Evolutionary conservation across 2,329 filamentous ascomycete species (phyloP).

Genomic region (Stylonectria norvegica): DNA sequence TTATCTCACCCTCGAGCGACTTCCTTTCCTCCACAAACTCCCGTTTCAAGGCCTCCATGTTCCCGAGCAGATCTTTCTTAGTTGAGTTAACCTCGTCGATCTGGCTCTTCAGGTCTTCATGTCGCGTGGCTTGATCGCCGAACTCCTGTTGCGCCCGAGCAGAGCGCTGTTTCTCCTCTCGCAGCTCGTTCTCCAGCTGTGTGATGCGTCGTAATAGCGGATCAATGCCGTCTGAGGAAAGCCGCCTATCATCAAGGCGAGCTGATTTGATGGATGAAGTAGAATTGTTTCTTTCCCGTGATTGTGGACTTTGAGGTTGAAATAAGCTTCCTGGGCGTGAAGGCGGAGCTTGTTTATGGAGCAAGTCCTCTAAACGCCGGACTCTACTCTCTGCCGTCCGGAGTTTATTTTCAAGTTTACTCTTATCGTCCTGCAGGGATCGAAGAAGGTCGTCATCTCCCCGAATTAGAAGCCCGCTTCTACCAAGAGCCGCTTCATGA

Average conservation of each 20-base stretch:
- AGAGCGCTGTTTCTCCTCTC: constrained; percentile 66
- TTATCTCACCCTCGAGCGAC: constrained; percentile 76
- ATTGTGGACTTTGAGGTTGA: constrained; percentile 44
- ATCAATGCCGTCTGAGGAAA: constrained; percentile 47
- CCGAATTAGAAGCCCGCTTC: constrained; percentile 77
- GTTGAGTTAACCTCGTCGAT: constrained; percentile 86
- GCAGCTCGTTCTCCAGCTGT: constrained; percentile 75
- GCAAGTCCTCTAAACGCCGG: constrained; percentile 82
- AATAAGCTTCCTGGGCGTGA: constrained; percentile 56
- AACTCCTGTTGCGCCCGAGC: constrained; percentile 68
- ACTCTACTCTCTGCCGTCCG: constrained; percentile 87
- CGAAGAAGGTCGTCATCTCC: constrained; percentile 81
- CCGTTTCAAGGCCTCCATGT: constrained; percentile 86
- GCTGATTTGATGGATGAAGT: constrained; percentile 47
- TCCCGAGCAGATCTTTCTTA: constrained; percentile 89
- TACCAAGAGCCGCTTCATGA: constrained; percentile 84
- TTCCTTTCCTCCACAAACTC: constrained; percentile 86
- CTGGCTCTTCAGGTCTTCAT: constrained; percentile 61
- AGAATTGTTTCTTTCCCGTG: constrained; percentile 49
- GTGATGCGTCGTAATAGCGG: constrained; percentile 47
- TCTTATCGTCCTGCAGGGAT: constrained; percentile 79
- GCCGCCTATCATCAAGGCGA: constrained; percentile 42
- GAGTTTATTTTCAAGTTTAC: constrained; percentile 67
- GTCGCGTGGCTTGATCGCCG: constrained; percentile 52
- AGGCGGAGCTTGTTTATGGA: constrained; percentile 74